Evolutionary conservation across 495 filamentous ascomycete genomes (phyloP), one percentile per base, ranked within the genome.

Genomic region (Cercophora newfieldiana): DNA sequence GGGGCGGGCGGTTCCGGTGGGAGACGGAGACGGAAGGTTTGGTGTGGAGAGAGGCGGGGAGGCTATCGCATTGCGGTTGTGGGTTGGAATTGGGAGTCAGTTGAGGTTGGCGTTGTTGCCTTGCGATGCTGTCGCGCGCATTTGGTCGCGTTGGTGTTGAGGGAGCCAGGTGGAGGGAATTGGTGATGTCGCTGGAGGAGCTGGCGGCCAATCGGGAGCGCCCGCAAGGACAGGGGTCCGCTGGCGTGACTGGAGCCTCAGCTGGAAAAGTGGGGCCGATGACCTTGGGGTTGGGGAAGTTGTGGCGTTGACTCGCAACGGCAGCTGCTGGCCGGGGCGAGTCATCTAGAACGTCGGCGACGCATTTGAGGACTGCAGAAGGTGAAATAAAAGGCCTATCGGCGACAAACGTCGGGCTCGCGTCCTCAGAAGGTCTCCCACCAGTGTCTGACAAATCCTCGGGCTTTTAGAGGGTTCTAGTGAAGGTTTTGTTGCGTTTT

Each of bases 121-220:
- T n/a, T n/a, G n/a, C n/a, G 21, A 57, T 57, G 54, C 26, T 33
- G 24, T 58, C 2, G n/a, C 19, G n/a, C 24, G 55, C 19, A 10
- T 10, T 19, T 58, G 29, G 22, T 22, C 24, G 31, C 56, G 25
- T 16, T 31, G 28, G 21, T 8, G 55, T 26, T 8, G 37, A 47
- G 7, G 37, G 37, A n/a, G 37, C 37, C 37, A 44, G 37, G 37
- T 44, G 37, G 37, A 33, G 4, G 12, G 37, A 44, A 53, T 24
- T 24, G 7, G 50, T 53, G 50, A 24, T 53, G 7, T 8, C 50
- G 10, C 21, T 24, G 19, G 2, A 2, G 24, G 22, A 26, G 12
- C 8, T 3, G 7, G 19, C 28, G 50, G 24, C 69, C 69, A 72
- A 70, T 70, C 69, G 67, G 72, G 50, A 63, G 63, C 33, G 61